Base-by-base conservation (phyloP, 352 stramenopile species). In the Pythium sp. region DNA sequence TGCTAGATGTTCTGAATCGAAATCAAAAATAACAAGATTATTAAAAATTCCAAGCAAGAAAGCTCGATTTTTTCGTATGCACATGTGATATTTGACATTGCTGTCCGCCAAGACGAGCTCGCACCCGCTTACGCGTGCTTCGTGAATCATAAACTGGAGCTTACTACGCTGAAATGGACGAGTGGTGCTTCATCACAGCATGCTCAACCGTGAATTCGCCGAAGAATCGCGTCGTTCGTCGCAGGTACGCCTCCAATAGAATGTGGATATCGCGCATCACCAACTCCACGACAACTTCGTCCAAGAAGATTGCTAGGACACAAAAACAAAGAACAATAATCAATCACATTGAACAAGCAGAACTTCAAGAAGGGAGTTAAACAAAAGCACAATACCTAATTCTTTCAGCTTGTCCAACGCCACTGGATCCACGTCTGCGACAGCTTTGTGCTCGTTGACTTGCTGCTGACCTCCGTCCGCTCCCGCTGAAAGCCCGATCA, bases 271-370 rank as follows among this genome's bases (percentile, higher is more conserved):
- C 87, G 28, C 85, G 81, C 81, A 92, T 89, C 7, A 92, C 79
- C 28, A 94, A 70, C 34, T 93, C 83, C 14, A 89, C 67, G n/a
- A 94, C 80, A 24, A 94, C 79, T 65, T 94, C 87, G 26, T 94
- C 81, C 20, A 94, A 71, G 57, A 93, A 93, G 18, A 89, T 74
- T 7, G 82, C 84, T 92, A 54, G 18, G 20, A n/a, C 5, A 53
- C 12, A 26, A 26, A 47, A 65, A 47, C 26, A 15, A 64, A 34
- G n/a, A 30, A 12, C 20, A 67, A 18, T 8, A n/a, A 12, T 53
- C 59, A 65, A 24, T 51, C n/a, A 20, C 7, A 11, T 32, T 36
- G 56, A 63, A 14, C 28, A 20, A 65, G 53, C 15, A 58, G 20
- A 53, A 8, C 9, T 18, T 62, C 8, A 11, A 36, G 9, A 53